Evolutionary conservation across 345 rosid genomes (phyloP).

Genomic region (Heritiera littoralis): DNA sequence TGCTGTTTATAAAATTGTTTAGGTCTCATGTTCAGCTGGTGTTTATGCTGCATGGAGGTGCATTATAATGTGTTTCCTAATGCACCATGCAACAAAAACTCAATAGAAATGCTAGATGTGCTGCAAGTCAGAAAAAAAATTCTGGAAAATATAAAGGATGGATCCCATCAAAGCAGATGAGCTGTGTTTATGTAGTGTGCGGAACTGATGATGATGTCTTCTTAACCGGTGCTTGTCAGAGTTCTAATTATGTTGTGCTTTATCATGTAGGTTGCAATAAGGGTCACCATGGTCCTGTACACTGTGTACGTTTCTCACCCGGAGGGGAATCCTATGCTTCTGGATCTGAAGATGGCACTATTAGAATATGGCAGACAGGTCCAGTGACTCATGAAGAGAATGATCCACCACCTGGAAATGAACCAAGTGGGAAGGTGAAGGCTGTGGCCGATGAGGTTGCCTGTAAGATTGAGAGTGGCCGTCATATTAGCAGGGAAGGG

Average conservation of each 20-base stretch:
- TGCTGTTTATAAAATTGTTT: not conserved
- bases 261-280: conserved; percentile 81
- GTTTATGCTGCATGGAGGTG: not conserved
- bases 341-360: conserved; percentile 95
- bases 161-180: not conserved
- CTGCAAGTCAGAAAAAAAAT: not conserved
- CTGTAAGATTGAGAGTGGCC: conserved; percentile 12
- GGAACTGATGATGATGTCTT: not conserved
- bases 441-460: conserved; percentile 20
- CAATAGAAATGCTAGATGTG: not conserved
- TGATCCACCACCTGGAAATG: conserved; percentile 28
- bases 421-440: conserved; percentile 42
- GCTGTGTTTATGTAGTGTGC: not conserved
- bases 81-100: not conserved
- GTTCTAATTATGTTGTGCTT: conserved; percentile 21
- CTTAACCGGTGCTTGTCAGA: not conserved
- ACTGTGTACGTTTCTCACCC: conserved; percentile 88
- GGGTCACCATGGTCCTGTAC: conserved; percentile 99
- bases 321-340: conserved; percentile 95
- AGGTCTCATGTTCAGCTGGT: too few species aligned
- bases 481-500: conserved; percentile 3
- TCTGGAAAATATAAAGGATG: not conserved
- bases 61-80: not conserved
- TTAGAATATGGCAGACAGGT: conserved; percentile 61
- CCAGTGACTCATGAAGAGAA: conserved; percentile 41